Conservation (phyloP, 2,329 filamentous ascomycete genomes). For the Penicillium sp. region DNA sequence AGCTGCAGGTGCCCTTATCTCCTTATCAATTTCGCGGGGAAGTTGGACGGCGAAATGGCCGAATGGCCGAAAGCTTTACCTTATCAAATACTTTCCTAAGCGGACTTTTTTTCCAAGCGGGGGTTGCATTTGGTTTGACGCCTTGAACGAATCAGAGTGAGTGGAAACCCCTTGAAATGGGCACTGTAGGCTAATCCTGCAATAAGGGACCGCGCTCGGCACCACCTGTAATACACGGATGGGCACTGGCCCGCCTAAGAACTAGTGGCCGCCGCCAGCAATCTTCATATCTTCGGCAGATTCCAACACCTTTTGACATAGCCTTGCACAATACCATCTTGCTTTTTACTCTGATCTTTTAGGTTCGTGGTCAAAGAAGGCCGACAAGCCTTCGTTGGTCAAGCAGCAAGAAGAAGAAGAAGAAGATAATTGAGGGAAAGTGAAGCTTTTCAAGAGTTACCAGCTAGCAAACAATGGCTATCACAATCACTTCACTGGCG, state of each 20-base stretch:
- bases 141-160: conserved; percentile 5
- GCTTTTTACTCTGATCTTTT: no score
- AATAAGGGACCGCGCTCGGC: conserved; percentile 6
- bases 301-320: background rate
- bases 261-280: background rate
- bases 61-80: background rate
- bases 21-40: no score
- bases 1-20: no score
- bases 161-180: background rate
- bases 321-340: background rate
- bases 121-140: conserved; percentile 5
- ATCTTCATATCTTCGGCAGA: background rate
- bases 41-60: no score
- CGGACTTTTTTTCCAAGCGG: background rate
- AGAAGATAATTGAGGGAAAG: no score
- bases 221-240: conserved; percentile 13
- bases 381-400: no score
- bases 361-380: no score
- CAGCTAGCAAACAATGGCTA: conserved; percentile 26
- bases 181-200: conserved; percentile 6
- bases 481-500: conserved; percentile 27
- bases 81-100: background rate
- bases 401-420: no score
- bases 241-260: background rate
- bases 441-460: background rate